Percentiles rank a stretch among this genome's conserved stretches.
Conservation (phyloP, 192 early-diverging fungal species). For the Coemansia sp. region DNA sequence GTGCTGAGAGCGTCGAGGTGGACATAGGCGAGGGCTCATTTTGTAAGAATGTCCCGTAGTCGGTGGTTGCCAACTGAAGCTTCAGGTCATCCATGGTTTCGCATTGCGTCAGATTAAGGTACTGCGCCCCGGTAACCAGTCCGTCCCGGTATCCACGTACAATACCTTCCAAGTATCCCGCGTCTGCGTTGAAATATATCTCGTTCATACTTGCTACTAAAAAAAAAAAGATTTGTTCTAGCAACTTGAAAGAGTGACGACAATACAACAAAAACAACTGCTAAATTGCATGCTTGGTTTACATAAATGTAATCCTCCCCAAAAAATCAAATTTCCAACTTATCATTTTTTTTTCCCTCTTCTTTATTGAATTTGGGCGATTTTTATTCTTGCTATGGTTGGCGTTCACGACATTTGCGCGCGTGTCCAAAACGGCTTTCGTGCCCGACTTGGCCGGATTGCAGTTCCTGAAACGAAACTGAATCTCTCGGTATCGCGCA, state of each 20-base stretch:
- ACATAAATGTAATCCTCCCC: no score
- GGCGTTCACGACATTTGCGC: constrained; percentile 81
- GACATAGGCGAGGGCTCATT: constrained; percentile 96
- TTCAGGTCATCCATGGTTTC: constrained; percentile 97
- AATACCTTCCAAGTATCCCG: constrained; percentile 92
- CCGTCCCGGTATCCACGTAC: constrained; percentile 91
- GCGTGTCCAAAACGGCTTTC: constrained; percentile 88
- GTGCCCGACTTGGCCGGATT: constrained; percentile 72
- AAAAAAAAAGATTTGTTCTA: not conserved
- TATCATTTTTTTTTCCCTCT: not conserved
- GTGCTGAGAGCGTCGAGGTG: constrained; percentile 87
- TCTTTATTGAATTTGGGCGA: not conserved
- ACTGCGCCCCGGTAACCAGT: constrained; percentile 75
- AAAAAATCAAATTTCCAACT: no score
- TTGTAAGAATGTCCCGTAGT: constrained; percentile 90
- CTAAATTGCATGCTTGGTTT: no score
- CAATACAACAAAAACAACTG: no score
- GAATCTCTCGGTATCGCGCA: constrained; percentile 78
- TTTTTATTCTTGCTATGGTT: constrained; percentile 57
- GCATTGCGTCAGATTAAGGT: constrained; percentile 96
- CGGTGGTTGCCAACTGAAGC: constrained; percentile 90
- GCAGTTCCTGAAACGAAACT: constrained; percentile 86
- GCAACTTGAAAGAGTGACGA: no score
- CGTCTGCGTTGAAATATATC: constrained; percentile 79
- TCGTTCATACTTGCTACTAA: constrained; percentile 36